A percentile compares a stretch with the other conserved stretches of the same genome.
Evolutionary conservation across 2,329 filamentous ascomycete species (phyloP).

Genomic region (Colletotrichum scovillei): DNA sequence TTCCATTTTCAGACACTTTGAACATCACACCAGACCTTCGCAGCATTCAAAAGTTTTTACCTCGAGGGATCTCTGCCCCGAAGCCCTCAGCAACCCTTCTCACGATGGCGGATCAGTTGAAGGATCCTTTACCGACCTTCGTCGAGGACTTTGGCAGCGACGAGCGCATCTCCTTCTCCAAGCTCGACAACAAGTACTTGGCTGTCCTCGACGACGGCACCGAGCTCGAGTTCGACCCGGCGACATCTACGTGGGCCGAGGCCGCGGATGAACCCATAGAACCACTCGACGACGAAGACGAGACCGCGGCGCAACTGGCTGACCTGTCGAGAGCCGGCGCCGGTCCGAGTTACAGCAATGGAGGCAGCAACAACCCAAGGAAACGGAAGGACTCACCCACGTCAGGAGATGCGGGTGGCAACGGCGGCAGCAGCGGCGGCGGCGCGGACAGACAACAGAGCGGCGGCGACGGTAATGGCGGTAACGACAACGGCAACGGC

Average conservation of each 20-base stretch:
- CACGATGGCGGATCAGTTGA: conserved; percentile 42
- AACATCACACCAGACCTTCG: not conserved
- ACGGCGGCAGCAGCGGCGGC: not conserved
- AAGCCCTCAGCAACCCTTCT: not conserved
- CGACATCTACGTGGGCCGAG: conserved; percentile 80
- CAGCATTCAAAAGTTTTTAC: not conserved
- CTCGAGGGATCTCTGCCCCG: not conserved
- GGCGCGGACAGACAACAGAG: conserved; percentile 28
- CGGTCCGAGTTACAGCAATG: conserved; percentile 37
- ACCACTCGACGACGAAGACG: conserved; percentile 46
- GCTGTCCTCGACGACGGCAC: conserved; percentile 86
- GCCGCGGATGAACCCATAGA: conserved; percentile 61
- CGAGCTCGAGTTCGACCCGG: conserved; percentile 85
- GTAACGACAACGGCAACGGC: not conserved
- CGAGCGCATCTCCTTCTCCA: conserved; percentile 88
- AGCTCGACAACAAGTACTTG: conserved; percentile 82
- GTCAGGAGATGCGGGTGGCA: not conserved
- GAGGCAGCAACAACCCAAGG: conserved; percentile 39
- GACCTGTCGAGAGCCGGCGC: conserved; percentile 39
- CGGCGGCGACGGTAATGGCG: conserved; percentile 54
- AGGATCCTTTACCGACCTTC: conserved; percentile 65
- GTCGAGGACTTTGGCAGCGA: conserved; percentile 79
- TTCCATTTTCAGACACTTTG: not conserved
- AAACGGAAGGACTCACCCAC: conserved; percentile 57
- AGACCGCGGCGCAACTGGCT: conserved; percentile 42